A percentile compares a stretch with the other conserved stretches of the same genome.
Conservation (phyloP, 139 green algal species). For the Micromonas commoda region DNA sequence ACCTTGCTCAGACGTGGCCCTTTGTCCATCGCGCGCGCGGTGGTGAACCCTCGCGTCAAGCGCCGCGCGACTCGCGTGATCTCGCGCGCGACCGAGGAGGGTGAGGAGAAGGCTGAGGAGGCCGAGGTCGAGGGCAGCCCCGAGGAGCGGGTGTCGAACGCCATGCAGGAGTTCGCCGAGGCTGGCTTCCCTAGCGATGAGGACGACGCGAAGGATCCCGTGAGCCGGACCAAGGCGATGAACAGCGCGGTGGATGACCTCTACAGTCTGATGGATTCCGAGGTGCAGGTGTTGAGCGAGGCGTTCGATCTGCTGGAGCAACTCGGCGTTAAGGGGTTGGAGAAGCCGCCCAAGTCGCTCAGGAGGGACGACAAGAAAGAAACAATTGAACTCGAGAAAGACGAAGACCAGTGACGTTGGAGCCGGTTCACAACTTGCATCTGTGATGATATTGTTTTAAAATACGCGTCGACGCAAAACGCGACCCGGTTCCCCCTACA, state of each 20-base stretch:
- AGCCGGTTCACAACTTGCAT: no score
- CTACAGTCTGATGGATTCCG: not conserved
- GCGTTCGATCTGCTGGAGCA: not conserved
- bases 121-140: not conserved
- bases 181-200: not conserved
- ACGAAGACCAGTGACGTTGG: not conserved
- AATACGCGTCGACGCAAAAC: no score
- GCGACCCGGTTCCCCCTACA: no score
- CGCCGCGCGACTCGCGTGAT: not conserved
- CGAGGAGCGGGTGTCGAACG: not conserved
- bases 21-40: no score
- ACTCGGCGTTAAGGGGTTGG: not conserved
- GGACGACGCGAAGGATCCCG: not conserved
- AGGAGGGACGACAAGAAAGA: not conserved
- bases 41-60: no score
- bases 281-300: not conserved
- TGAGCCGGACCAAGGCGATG: not conserved
- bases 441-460: no score
- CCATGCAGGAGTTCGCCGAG: not conserved
- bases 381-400: not conserved
- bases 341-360: not conserved
- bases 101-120: no score
- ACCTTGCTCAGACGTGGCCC: no score
- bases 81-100: not conserved
- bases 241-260: not conserved